Evolutionary conservation across 2,329 filamentous ascomycete genomes (phyloP), one percentile per base, ranked within the genome.

Genomic region (Cercospora nicotianae): DNA sequence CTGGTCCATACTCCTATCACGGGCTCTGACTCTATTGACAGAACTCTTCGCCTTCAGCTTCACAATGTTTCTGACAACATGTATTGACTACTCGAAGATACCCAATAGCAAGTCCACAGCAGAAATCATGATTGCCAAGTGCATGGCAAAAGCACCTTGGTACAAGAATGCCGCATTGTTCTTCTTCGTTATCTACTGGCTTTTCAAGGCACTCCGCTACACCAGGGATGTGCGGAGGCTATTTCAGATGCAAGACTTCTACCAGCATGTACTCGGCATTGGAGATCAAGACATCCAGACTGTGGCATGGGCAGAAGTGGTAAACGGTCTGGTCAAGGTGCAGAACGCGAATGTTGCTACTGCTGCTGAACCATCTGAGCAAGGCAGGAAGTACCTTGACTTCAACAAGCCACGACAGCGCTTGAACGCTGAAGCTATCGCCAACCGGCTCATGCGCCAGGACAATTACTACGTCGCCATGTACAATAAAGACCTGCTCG

Each of bases 401-500:
- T 77, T 77, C 68, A 70, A 69, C 18, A 68, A 74, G 58, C 72
- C 76, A 12, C 76, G 97, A 78, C 93, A 98, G 80, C 87, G 94
- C 70, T 89, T 99, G 73, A 95, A 97, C 79, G 95, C 95, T 10
- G 93, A 97, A 75, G 95, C 97, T 76, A 98, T 99, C 78, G 95
- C 95, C 6, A 99, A 98, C 77, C 89, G 95, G 33, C 82, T 99
- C 57, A 98, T 99, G 95, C 90, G 95, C 67, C 91, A 92, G 76
- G 94, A 97, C 70, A 99, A 99, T 76, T 99, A 97, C 75, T 87
- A 97, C 70, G 97, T 99, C 75, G 95, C 95, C 4, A 85, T 99
- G 75, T 93, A 98, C 81, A 99, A 99, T 83, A 98, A 99, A 79
- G 95, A 98, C 69, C 88, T 98, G 42, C 81, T 99, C 51, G 90